Base-by-base conservation (phyloP, 2,329 filamentous ascomycete species). In the Calonectria multiphialidica region DNA sequence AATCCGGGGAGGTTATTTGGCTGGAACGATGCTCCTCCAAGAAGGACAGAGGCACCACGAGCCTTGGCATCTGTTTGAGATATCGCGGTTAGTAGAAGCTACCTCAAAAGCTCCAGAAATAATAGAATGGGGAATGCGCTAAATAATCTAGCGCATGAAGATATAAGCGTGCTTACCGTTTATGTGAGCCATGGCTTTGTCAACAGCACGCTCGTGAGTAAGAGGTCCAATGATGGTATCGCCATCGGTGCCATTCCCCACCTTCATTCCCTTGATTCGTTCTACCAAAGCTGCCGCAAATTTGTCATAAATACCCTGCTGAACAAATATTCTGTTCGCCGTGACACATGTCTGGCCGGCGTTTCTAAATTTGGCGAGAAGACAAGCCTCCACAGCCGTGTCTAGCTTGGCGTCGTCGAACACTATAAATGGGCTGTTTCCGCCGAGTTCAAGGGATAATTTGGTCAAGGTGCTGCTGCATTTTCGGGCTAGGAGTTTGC, bases 121-220 rank as follows among this genome's bases (percentile, higher is more conserved):
- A 30, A 30, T 44, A 44, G 18, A 5, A 44, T n/a, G 42, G 42
- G 16, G 18, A 44, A 44, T 18, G 21, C 2, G 8, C 2, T 28
- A 25, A 2, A 2, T 42, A 28, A 16, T 10, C 8, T 2, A 10
- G 15, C 21, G 6, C 12, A 37, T 9, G 9, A 23, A 6, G 21
- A 33, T 8, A 0, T 5, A 3, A 18, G 8, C 2, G 6, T 47
- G 6, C 37, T 1, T 45, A 64, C 67, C 67, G 5, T 88, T 83
- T 45, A 93, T 90, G 73, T 93, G 91, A 59, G 86, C 82, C 49
- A 90, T 86, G 23, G 91, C 90, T 81, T 93, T 92, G 57, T 82
- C 82, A 23, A 91, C 84, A 0, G 92, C 92, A 13, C 91, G 89
- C 49, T 89, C 88, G 81, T 93, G 91, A 75, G 94, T 90, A 35